Evolutionary conservation across 176 grass and related monocot species (phyloP).

Genomic region (Avena sativa): DNA sequence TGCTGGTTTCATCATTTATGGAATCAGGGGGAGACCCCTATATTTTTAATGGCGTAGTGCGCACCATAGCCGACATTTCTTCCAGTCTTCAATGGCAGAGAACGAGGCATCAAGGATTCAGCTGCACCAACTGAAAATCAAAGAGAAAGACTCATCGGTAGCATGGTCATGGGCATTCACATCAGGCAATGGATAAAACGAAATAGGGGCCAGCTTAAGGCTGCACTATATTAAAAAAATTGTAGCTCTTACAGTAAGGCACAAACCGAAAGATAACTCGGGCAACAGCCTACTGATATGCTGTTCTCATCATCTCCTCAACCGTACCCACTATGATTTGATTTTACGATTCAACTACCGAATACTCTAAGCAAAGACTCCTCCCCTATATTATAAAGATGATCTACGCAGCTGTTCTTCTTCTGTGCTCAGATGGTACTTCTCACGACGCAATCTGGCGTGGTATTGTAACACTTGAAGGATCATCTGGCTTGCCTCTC

Average conservation of each 20-base stretch:
- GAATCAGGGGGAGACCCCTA: too few species aligned
- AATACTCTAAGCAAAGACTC: background rate
- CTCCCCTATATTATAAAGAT: background rate
- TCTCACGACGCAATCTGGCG: conserved; percentile 3
- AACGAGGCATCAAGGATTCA: background rate
- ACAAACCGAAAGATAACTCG: conserved; percentile 23
- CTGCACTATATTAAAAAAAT: background rate
- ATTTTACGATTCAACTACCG: background rate
- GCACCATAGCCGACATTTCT: background rate
- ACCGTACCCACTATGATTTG: background rate
- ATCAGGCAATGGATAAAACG: conserved; percentile 16
- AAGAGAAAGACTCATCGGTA: background rate
- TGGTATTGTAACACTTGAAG: background rate
- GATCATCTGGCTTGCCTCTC: background rate
- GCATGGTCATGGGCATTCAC: background rate
- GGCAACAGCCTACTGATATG: background rate
- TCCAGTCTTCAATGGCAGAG: background rate
- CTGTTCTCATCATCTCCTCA: background rate
- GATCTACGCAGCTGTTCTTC: conserved; percentile 3
- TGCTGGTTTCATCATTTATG: too few species aligned
- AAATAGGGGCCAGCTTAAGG: conserved; percentile 12
- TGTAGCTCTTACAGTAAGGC: background rate
- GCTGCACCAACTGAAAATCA: background rate
- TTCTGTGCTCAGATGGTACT: background rate
- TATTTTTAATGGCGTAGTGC: background rate